Conservation (phyloP, 2,329 filamentous ascomycete genomes). For the Colletotrichum plurivorum region DNA sequence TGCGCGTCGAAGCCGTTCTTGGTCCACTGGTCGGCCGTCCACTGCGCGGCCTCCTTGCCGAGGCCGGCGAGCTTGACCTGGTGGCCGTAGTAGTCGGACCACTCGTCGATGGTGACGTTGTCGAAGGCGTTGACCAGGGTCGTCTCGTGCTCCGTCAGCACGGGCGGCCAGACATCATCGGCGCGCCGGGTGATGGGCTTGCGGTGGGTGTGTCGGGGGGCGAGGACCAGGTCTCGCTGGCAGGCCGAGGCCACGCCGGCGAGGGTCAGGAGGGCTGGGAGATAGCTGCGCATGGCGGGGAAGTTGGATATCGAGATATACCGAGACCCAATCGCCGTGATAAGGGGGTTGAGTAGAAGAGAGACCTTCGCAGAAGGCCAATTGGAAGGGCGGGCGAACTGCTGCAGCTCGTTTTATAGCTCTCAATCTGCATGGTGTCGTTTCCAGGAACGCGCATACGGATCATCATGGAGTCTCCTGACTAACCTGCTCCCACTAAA, state of each 20-base stretch:
- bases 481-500: not conserved
- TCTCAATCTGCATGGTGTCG: conserved; percentile 5
- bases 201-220: conserved; percentile 50
- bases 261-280: conserved; percentile 40
- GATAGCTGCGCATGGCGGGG: conserved; percentile 24
- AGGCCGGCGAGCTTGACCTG: conserved; percentile 55
- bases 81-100: conserved; percentile 57
- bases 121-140: conserved; percentile 54
- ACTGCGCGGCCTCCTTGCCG: conserved; percentile 54
- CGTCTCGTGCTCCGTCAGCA: conserved; percentile 51
- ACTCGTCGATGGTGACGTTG: conserved; percentile 53
- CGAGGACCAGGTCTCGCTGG: conserved; percentile 47
- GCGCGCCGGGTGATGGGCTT: conserved; percentile 49
- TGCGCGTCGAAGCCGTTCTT: conserved; percentile 52
- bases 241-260: conserved; percentile 47
- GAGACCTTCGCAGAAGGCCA: too few relatives aligned
- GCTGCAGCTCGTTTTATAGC: conserved; percentile 18
- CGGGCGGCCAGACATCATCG: conserved; percentile 51
- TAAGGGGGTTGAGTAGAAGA: not conserved
- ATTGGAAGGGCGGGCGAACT: not conserved
- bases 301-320: not conserved
- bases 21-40: conserved; percentile 55
- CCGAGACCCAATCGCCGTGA: not conserved
- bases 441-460: not conserved
- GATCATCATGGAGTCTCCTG: not conserved